Evolutionary conservation across 2,329 filamentous ascomycete species (phyloP), one percentile per base, ranked within the genome.

Genomic region (Colletotrichum sojae): DNA sequence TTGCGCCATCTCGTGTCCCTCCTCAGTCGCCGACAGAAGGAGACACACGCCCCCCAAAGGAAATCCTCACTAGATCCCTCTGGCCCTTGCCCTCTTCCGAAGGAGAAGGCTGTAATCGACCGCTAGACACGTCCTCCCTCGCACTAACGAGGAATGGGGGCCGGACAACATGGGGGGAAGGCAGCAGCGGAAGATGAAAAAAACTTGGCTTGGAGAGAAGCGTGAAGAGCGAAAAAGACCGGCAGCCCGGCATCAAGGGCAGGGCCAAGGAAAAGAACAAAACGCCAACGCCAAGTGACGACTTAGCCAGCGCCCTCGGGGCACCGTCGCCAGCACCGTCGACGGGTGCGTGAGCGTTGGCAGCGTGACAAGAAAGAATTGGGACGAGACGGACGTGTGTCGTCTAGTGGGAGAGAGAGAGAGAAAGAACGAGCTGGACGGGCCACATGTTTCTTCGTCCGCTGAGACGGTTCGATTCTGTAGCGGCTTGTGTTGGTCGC

Each of bases 311-410:
- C 31, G 31, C 31, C 31, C 31, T 36, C 31, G 10, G 31, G 10
- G 40, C 57, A 60, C 52, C 64, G 54, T n/a, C 58, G 18, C 43
- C 52, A 40, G 16, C 65, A 36, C 60, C 65, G 40, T 52, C 18
- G 61, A 59, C 66, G 66, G 59, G 49, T 57, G 49, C 48, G 39
- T 25, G 61, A 69, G 61, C 66, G 66, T 69, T 69, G 66, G 54
- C 51, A 48, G 61, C 27, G 27, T 40, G 53, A 22, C 31, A 39
- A 51, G 46, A 43, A 45, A 58, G 45, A 39, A 39, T 31, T 20
- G 40, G 39, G 40, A 59, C 53, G 52, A 62, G 52, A 63, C 20
- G 20, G 31, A 36, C 31, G 31, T 36, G 27, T 46, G 45, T 58
- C 31, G 40, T 55, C 55, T 16, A 22, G 36, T 16, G 22, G 22